Conservation (phyloP, 139 green algal genomes). For the Penium margaritaceum region DNA sequence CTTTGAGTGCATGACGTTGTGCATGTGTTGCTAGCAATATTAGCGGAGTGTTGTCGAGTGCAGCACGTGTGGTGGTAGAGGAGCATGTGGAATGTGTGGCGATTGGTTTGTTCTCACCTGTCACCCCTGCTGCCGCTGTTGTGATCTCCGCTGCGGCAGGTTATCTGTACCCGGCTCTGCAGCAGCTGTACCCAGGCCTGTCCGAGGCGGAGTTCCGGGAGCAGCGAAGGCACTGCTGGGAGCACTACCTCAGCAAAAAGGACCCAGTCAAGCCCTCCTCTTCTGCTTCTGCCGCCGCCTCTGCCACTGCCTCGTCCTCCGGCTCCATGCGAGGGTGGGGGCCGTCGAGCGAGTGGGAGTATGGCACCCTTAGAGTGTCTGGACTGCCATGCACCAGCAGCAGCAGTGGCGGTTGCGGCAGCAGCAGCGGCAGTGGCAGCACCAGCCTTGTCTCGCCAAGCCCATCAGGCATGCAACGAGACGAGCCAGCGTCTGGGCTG, state of each 20-base stretch:
- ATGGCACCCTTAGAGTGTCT: not conserved
- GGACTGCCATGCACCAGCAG: not conserved
- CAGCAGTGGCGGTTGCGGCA: not conserved
- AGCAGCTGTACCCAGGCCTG: not conserved
- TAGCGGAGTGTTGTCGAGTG: too few species aligned
- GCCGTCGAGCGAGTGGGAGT: not conserved
- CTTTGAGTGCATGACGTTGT: too few species aligned
- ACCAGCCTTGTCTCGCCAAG: too few species aligned
- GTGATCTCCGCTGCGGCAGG: too few species aligned
- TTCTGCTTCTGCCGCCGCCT: not conserved
- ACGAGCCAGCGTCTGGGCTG: too few species aligned
- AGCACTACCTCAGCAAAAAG: conserved; percentile 7
- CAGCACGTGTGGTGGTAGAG: too few species aligned
- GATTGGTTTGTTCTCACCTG: not conserved
- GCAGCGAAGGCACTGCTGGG: not conserved
- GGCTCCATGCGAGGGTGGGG: not conserved
- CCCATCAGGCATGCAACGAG: too few species aligned
- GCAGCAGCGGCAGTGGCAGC: not conserved
- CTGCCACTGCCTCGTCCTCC: conserved; percentile 12
- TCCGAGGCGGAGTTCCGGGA: conserved; percentile 9
- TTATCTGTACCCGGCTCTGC: not conserved
- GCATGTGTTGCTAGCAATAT: too few species aligned
- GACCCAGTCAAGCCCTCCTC: conserved; percentile 5
- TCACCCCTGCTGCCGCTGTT: not conserved
- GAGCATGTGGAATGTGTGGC: too few species aligned